A percentile compares a stretch with the other conserved stretches of the same genome.
phyloP scores from a whole-genome alignment of 129 eudicot genomes.

The Scalesia atractyloides region DNA sequence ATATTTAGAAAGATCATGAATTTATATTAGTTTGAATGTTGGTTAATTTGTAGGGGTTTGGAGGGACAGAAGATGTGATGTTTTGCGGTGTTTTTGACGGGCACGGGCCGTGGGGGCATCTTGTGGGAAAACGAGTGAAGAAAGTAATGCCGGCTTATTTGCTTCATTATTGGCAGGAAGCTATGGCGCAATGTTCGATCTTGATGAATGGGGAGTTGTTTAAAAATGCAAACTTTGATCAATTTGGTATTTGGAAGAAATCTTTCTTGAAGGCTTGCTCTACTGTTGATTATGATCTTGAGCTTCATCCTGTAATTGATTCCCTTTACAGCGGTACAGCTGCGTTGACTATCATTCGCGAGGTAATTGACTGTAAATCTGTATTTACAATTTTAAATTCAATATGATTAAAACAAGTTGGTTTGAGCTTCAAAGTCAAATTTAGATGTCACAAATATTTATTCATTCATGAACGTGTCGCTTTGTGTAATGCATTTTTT shows the following conservation, averaged over 20 bases:
- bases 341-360: constrained; percentile 63
- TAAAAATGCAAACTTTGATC: constrained; percentile 28
- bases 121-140: constrained; percentile 73
- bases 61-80: constrained; percentile 79
- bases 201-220: constrained; percentile 16
- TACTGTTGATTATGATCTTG: constrained; percentile 72
- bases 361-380: constrained; percentile 44
- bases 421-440: background rate
- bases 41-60: constrained; percentile 62
- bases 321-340: constrained; percentile 85
- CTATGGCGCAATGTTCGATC: constrained; percentile 37
- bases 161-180: constrained; percentile 81
- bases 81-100: constrained; percentile 97
- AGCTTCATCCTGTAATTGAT: constrained; percentile 65
- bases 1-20: background rate
- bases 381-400: background rate
- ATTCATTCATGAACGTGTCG: no score
- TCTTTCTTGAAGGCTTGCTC: constrained; percentile 72
- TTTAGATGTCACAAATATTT: no score
- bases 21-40: background rate
- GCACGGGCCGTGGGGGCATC: constrained; percentile 98
- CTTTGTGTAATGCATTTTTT: no score
- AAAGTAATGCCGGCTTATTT: constrained; percentile 68
- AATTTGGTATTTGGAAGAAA: constrained; percentile 70
- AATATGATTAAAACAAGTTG: background rate